Base-by-base conservation (phyloP, 1,284 basidiomycete species). In the Exobasidium rhododendri region DNA sequence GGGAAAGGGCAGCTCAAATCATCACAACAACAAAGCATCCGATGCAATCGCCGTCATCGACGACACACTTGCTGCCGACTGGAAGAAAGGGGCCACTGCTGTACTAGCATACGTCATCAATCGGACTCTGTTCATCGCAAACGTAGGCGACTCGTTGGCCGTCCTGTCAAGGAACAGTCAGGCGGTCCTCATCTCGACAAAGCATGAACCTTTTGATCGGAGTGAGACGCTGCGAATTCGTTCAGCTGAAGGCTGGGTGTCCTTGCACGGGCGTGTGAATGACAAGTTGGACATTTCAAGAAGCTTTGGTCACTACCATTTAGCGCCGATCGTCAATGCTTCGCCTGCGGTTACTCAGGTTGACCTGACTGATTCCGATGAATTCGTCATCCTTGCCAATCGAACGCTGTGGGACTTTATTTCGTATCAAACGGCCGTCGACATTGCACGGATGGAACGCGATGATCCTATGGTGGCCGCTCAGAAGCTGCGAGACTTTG, bases 301-400 rank as follows among this genome's bases (percentile, higher is more conserved):
- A 40, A 90, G 91, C 0, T 97, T 97, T 80, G 94, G 94, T 0
- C 94, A 90, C 82, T 97, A 89, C 83, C 89, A 93, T 71, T 86
- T 93, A 14, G 85, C 92, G 58, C 94, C 94, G 0, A 87, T 94
- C 35, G 86, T 98, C 80, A 97, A 94, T 74, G 89, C 94, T 0
- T 85, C 88, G 14, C 94, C 94, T 0, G 87, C 91, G 74, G 86
- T 96, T 61, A 83, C 83, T 65, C 84, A 83, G 1, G 86, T 90
- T 68, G 83, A 87, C 63, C 83, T 98, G 32, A 85, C 87, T 0
- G 90, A 93, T 67, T 85, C 87, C 65, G 96, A 98, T 81, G 96
- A 99, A 80, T 97, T 98, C 78, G 86, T 98, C 75, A 96, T 99
- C 80, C 86, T 98, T 64, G 94, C 89, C 43, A 98, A 97, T 78